These are phyloP conservation scores for Coprinopsis cinerea DNA, from an alignment of 768 basidiomycete species.

Conservation along the genomic window DNA sequence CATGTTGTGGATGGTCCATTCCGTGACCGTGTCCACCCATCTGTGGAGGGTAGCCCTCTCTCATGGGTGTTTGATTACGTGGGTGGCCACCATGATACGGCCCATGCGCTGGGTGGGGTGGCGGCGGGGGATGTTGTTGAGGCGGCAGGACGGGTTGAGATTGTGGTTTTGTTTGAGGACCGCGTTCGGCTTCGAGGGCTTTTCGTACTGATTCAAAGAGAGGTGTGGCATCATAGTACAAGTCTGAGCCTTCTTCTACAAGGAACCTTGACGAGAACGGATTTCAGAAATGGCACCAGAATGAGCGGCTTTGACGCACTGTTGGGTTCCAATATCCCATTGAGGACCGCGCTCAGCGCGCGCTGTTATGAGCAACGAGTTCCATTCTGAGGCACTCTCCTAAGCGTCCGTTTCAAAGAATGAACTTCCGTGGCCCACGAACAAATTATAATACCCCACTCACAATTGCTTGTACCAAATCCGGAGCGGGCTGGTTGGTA, in stretches of 20 bases:
- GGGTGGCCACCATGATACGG: slow-evolving; percentile 18
- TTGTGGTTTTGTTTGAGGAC: slow-evolving; percentile 23
- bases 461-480: slow-evolving; percentile 64
- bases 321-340: slow-evolving; percentile 84
- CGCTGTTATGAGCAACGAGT: slow-evolving; percentile 71
- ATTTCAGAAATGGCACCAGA: too few species aligned
- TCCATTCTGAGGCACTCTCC: slow-evolving; percentile 86
- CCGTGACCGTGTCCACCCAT: slow-evolving; percentile 20
- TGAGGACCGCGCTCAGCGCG: slow-evolving; percentile 80
- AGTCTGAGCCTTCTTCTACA: slow-evolving; percentile 65
- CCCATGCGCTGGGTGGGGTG: slow-evolving; percentile 20
- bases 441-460: slow-evolving; percentile 30
- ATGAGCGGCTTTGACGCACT: too few species aligned
- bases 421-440: background rate
- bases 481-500: slow-evolving; percentile 56
- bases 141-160: slow-evolving; percentile 20
- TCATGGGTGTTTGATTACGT: slow-evolving; percentile 28
- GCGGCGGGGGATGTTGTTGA: slow-evolving; percentile 25
- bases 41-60: slow-evolving; percentile 23
- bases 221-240: slow-evolving; percentile 68
- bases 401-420: slow-evolving; percentile 14
- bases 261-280: slow-evolving; percentile 54
- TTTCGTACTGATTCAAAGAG: slow-evolving; percentile 50
- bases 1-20: slow-evolving; percentile 11
- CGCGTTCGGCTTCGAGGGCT: slow-evolving; percentile 38